Base-by-base conservation (phyloP, 805 yeast species). In the Ogataea haglerorum region DNA sequence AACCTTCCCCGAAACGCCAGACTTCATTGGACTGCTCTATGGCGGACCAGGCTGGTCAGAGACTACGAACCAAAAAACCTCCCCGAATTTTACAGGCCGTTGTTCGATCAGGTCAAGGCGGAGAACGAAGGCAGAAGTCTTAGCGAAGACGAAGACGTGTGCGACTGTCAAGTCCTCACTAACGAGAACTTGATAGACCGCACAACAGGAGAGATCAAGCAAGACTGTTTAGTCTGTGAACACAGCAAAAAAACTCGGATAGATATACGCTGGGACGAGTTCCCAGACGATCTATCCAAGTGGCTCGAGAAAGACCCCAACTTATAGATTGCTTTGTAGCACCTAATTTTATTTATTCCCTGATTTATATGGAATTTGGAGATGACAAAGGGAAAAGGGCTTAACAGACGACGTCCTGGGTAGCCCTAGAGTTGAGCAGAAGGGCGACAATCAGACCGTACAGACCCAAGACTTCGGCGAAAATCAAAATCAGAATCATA, bases 391-490 rank as follows among this genome's bases (percentile, higher is more conserved):
- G 13, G 29, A 13, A 19, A 31, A 18, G 30, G 12, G 14, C 26
- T 73, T 79, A 85, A 75, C 95, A 87, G 58, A 72, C 64, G 53
- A 87, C 95, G 64, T 85, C 96, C 70, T 85, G 95, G 52, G 86
- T 82, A 57, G 98, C 98, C 77, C 95, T 85, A 51, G 99, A 90
- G 85, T 93, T 93, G 73, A 93, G 81, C 67, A 93, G 78, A 65
- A 93, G 80, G 52, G 99, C 99, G 55, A 93, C 98, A 79, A 93
- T 93, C 63, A 93, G 80, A 64, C 99, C 99, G 70, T 93, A 63
- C 23, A 40, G 43, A 40, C 43, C 43, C 35, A 40, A 40, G 16
- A 40, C 43, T 34, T 40, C 43, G 25, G 43, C 43, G 38, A 40
- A 40, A 40, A 40, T 40, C 30, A 40, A 24, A 30, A 40, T 40